Evolutionary conservation across 306 rosid species (phyloP), one percentile per base, ranked within the genome.

Genomic region (Casuarina glauca): DNA sequence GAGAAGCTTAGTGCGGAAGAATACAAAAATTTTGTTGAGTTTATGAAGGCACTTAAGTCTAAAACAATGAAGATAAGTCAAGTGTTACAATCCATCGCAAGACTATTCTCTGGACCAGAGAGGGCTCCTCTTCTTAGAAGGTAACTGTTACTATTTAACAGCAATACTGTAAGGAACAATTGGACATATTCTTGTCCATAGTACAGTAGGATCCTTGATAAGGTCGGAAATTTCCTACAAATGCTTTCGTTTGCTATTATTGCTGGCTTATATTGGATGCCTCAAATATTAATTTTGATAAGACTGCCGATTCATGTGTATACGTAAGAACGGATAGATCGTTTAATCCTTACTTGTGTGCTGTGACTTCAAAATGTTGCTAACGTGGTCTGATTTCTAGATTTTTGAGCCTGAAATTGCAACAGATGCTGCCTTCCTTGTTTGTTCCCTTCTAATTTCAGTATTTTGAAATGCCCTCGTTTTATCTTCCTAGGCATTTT

Each of bases 31-130:
- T 94, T 92, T 78, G 97, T 92, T 75, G 84, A 84, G 74, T 88
- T 79, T 74, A 92, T 94, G 97, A 92, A 91, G 83, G 97, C 97
- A 52, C 91, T 94, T 9, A 92, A 92, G 84, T 88, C 92, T 73
- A 92, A 94, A 90, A 87, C 89, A n/a, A 83, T 92, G 95, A 89
- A 83, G 85, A 87, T 87, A 54, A 79, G 78, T 49, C 95, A 92
- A 87, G 96, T 90, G 74, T 92, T 90, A 80, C 90, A 78, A 73
- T 84, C 89, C 79, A 92, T 94, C 81, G 86, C 77, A n/a, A 70
- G 89, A 70, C 77, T 94, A 85, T 90, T 94, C 89, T 84, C 95
- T 70, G 90, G 91, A 66, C 89, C 90, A 0, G 97, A 92, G 69
- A 92, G 97, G 85, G 88, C 82, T 72, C 84, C 86, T 72, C 97